Evolutionary conservation across 2,329 filamentous ascomycete genomes (phyloP).

Genomic region (Bipolaris cookei): DNA sequence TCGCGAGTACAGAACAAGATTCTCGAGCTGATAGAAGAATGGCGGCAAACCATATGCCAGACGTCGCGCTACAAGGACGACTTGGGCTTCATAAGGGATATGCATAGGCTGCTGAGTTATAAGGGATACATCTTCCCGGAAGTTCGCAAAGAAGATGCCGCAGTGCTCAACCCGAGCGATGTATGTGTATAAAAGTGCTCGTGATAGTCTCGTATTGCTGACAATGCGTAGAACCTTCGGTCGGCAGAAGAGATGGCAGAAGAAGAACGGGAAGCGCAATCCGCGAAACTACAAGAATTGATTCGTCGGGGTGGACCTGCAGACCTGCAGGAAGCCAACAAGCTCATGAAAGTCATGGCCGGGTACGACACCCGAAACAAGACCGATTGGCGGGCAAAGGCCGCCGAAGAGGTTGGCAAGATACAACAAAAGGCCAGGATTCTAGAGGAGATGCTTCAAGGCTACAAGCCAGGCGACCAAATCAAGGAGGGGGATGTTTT

Average conservation of each 20-base stretch:
- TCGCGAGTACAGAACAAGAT: slow-evolving; percentile 91
- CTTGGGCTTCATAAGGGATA: slow-evolving; percentile 92
- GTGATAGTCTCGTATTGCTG: slow-evolving; percentile 19
- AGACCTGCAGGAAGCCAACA: slow-evolving; percentile 94
- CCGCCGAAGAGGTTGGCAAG: slow-evolving; percentile 90
- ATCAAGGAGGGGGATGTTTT: slow-evolving; percentile 74
- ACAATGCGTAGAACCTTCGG: slow-evolving; percentile 74
- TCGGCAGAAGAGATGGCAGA: slow-evolving; percentile 99
- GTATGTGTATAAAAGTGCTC: slow-evolving; percentile 63
- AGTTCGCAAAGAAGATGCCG: slow-evolving; percentile 89
- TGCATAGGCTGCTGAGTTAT: slow-evolving; percentile 94
- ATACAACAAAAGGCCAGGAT: slow-evolving; percentile 95
- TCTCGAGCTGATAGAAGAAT: slow-evolving; percentile 96
- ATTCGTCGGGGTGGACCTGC: slow-evolving; percentile 91
- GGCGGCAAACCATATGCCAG: slow-evolving; percentile 97
- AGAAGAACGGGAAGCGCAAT: slow-evolving; percentile 92
- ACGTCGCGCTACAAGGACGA: slow-evolving; percentile 98
- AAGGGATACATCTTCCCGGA: slow-evolving; percentile 97
- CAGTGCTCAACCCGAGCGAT: slow-evolving; percentile 94
- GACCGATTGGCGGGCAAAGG: slow-evolving; percentile 97
- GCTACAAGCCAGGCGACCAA: slow-evolving; percentile 79
- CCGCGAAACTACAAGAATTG: slow-evolving; percentile 96
- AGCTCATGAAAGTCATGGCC: slow-evolving; percentile 99
- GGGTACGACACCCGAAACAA: slow-evolving; percentile 95
- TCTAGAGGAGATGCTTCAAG: slow-evolving; percentile 89